Base-by-base conservation (phyloP, 352 stramenopile species). In the Elongisporangium senticosum region DNA sequence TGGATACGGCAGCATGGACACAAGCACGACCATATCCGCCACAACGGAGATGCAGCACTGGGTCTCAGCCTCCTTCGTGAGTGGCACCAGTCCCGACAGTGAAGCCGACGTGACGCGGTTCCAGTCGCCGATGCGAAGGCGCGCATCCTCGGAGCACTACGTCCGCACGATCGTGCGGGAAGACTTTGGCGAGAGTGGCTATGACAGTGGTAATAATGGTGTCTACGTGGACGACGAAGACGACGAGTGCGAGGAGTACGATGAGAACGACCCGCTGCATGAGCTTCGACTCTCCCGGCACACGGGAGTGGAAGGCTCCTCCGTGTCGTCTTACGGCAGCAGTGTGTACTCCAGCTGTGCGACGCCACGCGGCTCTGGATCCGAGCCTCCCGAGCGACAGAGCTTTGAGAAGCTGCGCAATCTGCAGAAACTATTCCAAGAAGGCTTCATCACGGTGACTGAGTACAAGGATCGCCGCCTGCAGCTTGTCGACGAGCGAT, bases 361-460 rank as follows among this genome's bases (percentile, higher is more conserved):
- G 7, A 65, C 61, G n/a, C 58, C 61, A 21, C 55, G 22, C 1
- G 63, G 56, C 24, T 55, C 43, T 14, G 63, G 61, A 33, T 62
- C 55, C 2, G 54, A 40, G 51, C 49, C 55, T 15, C 56, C 67
- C 55, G 77, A 84, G n/a, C 58, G 59, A 5, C 66, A 74, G 20
- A 79, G 78, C 39, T 33, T 79, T 8, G 79, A 86, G 48, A 89
- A 91, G 62, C 58, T 91, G 13, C 67, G 69, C 13, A 91, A 91
- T 49, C 56, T 91, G 20, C 79, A 89, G 58, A 83, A 84, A 17
- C 59, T 91, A 40, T 86, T 77, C 43, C 79, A 91, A 56, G 81
- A 91, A 74, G 81, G 81, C 10, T 91, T 91, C 47, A 89, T 91
- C 60, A 91, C 81, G 1, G 77, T 91, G 21, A 91, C 81, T 5